Conservation (phyloP, 345 rosid genomes). For the Dipteronia dyeriana region DNA sequence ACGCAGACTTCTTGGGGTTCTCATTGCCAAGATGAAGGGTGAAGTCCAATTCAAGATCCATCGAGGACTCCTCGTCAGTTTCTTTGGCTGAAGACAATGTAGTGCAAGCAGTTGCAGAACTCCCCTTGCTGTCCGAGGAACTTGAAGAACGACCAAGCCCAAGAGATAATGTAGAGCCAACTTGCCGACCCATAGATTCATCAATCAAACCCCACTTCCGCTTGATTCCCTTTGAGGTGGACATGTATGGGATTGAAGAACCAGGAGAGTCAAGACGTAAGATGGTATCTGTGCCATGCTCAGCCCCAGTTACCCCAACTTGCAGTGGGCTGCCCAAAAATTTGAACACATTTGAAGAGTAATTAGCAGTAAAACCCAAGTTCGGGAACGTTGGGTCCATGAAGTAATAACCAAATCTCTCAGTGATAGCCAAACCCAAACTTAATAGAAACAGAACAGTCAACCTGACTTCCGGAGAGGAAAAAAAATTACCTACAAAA, state of each 20-base stretch:
- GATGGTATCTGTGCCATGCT: conserved; percentile 51
- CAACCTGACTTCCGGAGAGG: conserved; percentile 58
- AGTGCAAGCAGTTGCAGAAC: conserved; percentile 76
- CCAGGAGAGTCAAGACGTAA: conserved; percentile 77
- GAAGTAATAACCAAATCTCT: conserved; percentile 30
- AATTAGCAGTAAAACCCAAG: conserved; percentile 48
- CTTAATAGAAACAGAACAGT: conserved; percentile 38
- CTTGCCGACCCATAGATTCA: conserved; percentile 41
- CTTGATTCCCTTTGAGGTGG: conserved; percentile 59
- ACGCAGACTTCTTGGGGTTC: conserved; percentile 46
- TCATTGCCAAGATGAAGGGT: conserved; percentile 80
- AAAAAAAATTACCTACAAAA: conserved; percentile 55
- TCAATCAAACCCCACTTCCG: conserved; percentile 70
- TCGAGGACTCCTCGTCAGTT: conserved; percentile 81
- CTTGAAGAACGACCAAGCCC: conserved; percentile 71
- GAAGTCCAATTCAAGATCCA: conserved; percentile 84
- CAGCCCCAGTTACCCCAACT: conserved; percentile 38
- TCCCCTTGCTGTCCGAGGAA: conserved; percentile 92
- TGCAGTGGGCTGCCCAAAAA: conserved; percentile 50
- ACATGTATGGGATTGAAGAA: conserved; percentile 39
- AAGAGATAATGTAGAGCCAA: conserved; percentile 69
- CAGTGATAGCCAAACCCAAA: conserved; percentile 46
- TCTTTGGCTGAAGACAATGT: conserved; percentile 78
- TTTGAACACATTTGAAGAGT: conserved; percentile 57
- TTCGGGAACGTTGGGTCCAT: conserved; percentile 63